These are phyloP conservation scores for Aspergillus pseudoterreus DNA, from an alignment of 2,329 filamentous ascomycete genomes.

Conservation along the genomic window DNA sequence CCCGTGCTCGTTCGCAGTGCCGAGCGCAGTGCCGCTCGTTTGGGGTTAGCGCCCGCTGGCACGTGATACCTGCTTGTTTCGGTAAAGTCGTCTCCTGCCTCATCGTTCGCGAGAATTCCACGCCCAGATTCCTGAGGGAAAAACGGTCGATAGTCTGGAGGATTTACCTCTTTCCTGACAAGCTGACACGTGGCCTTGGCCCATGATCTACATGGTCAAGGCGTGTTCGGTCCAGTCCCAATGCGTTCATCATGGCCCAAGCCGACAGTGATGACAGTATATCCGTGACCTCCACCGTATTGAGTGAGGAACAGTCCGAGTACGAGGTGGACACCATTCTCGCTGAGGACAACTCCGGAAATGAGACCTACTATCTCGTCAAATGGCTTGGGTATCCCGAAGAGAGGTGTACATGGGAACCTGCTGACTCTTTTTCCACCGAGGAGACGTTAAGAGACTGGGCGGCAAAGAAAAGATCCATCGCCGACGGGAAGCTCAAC, in stretches of 20 bases:
- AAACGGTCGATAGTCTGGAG: no score
- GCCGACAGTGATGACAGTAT: conserved; percentile 43
- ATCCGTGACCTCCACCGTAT: conserved; percentile 54
- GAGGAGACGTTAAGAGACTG: conserved; percentile 41
- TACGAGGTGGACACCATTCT: conserved; percentile 56
- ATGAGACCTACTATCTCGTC: conserved; percentile 53
- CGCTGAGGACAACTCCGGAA: conserved; percentile 39
- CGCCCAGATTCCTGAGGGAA: background rate
- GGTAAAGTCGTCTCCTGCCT: background rate
- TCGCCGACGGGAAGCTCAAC: conserved; percentile 24
- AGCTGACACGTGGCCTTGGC: background rate
- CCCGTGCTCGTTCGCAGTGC: conserved; percentile 16
- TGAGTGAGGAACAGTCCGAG: conserved; percentile 44
- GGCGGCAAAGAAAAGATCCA: conserved; percentile 30
- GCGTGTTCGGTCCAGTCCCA: no score
- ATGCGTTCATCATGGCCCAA: conserved; percentile 7
- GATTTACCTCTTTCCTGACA: no score
- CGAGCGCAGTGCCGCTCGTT: conserved; percentile 15
- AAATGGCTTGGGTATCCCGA: conserved; percentile 61
- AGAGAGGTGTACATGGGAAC: conserved; percentile 56
- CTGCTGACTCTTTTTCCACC: conserved; percentile 37
- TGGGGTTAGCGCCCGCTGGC: conserved; percentile 13
- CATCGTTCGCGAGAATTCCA: background rate
- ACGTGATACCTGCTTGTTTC: conserved; percentile 13
- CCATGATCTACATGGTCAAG: background rate